Percentiles rank a stretch among this genome's conserved stretches.
Evolutionary conservation across 441 rosid genomes (phyloP).

Genomic region (Corymbia calophylla): DNA sequence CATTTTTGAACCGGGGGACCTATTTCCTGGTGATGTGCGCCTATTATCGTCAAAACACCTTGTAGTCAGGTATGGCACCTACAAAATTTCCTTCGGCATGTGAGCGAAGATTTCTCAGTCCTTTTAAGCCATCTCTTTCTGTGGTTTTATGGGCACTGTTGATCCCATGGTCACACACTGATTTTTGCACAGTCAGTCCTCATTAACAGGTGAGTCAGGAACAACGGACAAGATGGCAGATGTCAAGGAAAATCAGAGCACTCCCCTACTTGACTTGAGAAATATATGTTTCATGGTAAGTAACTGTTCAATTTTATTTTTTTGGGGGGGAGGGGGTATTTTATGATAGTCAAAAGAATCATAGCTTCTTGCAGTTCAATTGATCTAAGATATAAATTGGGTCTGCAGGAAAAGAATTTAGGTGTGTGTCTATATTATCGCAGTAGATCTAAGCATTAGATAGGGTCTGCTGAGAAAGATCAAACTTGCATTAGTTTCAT

Average conservation of each 20-base stretch:
- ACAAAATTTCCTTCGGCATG: not conserved
- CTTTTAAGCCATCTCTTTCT: not conserved
- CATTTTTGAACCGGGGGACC: conserved; percentile 67
- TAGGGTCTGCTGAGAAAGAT: not conserved
- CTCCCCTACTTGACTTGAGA: conserved; percentile 59
- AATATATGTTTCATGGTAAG: conserved; percentile 72
- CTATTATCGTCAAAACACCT: conserved; percentile 54
- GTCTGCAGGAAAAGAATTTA: not conserved
- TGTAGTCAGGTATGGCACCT: conserved; percentile 46
- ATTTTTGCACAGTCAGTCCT: conserved; percentile 55
- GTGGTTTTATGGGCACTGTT: not conserved
- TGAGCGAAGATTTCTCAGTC: not conserved
- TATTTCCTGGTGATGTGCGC: conserved; percentile 74
- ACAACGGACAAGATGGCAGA: conserved; percentile 51
- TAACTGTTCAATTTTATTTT: not conserved
- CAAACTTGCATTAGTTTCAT: not conserved
- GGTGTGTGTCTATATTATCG: not conserved
- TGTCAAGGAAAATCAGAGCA: conserved; percentile 35
- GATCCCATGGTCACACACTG: conserved; percentile 15
- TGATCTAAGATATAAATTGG: not conserved
- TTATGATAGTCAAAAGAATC: not conserved
- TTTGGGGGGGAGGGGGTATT: not conserved
- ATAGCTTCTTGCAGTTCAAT: not conserved
- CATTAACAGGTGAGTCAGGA: conserved; percentile 67
- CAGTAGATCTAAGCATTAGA: not conserved